Evolutionary conservation across 495 filamentous ascomycete species (phyloP).

Genomic region (Penicillium soppii): DNA sequence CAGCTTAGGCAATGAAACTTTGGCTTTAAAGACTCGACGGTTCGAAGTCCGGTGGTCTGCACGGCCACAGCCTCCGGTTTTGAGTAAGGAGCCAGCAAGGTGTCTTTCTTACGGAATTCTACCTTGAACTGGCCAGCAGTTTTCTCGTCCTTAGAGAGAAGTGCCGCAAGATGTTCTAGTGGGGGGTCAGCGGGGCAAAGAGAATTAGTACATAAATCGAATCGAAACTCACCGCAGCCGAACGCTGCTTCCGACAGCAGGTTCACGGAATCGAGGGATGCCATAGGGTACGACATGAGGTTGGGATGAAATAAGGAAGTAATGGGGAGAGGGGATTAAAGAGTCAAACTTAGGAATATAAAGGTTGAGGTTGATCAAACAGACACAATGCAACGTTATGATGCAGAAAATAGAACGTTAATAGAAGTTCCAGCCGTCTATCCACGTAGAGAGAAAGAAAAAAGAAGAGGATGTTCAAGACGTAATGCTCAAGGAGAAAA

Average conservation of each 20-base stretch:
- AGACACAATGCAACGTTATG: background rate
- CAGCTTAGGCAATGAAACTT: slow-evolving; percentile 45
- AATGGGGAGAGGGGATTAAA: background rate
- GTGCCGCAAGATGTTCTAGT: slow-evolving; percentile 42
- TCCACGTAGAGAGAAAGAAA: background rate
- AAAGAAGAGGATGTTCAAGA: background rate
- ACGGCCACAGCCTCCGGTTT: slow-evolving; percentile 23
- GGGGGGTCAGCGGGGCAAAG: slow-evolving; percentile 11
- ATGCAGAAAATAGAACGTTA: background rate
- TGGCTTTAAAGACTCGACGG: slow-evolving; percentile 34
- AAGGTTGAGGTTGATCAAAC: slow-evolving; percentile 3
- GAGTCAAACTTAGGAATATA: background rate
- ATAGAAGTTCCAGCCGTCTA: slow-evolving; percentile 12
- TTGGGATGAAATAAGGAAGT: slow-evolving; percentile 7
- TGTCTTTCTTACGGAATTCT: slow-evolving; percentile 36
- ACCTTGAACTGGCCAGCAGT: slow-evolving; percentile 39
- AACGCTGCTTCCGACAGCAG: slow-evolving; percentile 44
- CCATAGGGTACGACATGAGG: slow-evolving; percentile 22
- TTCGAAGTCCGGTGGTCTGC: slow-evolving; percentile 25
- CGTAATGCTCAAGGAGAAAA: slow-evolving; percentile 1
- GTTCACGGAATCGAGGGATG: slow-evolving; percentile 34
- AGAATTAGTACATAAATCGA: background rate
- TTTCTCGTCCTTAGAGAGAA: slow-evolving; percentile 27
- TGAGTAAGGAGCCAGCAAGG: slow-evolving; percentile 29
- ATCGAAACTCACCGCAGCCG: slow-evolving; percentile 43